phyloP scores from a whole-genome alignment of 176 grass and related monocot genomes.

The Triticum dicoccoides region DNA sequence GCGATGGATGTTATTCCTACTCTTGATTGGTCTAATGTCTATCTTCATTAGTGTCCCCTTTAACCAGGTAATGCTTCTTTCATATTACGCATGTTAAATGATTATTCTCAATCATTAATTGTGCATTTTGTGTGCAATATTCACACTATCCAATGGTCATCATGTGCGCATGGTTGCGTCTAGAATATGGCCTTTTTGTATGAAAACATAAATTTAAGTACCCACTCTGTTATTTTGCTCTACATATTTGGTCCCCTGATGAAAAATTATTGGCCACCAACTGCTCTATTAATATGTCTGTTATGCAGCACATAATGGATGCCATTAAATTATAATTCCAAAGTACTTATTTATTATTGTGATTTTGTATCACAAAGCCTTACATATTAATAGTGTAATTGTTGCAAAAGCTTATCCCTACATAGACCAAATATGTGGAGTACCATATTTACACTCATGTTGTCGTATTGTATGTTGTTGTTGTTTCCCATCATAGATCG shows the following conservation, averaged over 20 bases:
- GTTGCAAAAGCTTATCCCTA: background rate
- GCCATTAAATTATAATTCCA: background rate
- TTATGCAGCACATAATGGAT: background rate
- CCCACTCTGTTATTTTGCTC: background rate
- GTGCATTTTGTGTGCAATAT: background rate
- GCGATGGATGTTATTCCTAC: slow-evolving; percentile 41
- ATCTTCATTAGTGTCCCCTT: slow-evolving; percentile 33
- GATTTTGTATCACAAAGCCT: background rate
- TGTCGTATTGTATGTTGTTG: background rate
- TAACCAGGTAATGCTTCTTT: slow-evolving; percentile 34
- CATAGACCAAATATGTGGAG: background rate
- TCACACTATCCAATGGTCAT: background rate
- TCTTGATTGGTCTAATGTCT: slow-evolving; percentile 24
- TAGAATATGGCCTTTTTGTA: background rate
- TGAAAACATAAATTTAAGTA: background rate
- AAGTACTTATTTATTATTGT: background rate
- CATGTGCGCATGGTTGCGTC: background rate
- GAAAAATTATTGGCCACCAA: too few species aligned
- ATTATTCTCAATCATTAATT: background rate
- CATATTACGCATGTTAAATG: background rate
- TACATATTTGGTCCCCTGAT: background rate
- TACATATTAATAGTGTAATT: background rate
- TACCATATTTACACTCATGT: background rate
- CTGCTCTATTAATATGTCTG: background rate
- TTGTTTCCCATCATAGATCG: background rate